Evolutionary conservation across 176 grass and related monocot species (phyloP), one percentile per base, ranked within the genome.

Genomic region (Carex littledalei): DNA sequence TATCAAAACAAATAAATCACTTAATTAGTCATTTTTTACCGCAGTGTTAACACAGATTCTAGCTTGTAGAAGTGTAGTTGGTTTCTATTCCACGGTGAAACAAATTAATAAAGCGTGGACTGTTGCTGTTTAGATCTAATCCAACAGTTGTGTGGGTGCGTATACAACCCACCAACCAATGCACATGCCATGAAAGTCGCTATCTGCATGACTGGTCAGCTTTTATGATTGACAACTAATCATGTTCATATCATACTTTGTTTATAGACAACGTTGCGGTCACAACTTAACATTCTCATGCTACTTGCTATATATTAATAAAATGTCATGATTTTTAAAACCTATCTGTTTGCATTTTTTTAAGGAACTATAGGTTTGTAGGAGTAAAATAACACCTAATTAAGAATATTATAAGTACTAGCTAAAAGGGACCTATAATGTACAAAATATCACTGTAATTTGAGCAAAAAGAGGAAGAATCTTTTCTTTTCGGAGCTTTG

Each of bases 341-440:
- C 61, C 13, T 67, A 68, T 83, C 81, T 32, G 20, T 81, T 68
- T 52, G 37, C 20, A 67, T 67, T 68, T 83, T 83, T 83, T 83
- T 83, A 67, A 67, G 14, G 12, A 52, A 54, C 12, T 11, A 63
- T 68, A 52, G 41, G 21, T 29, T 14, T 82, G 61, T 82, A 82
- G 79, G 58, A 63, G 58, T 26, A 14, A 63, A 61, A 21, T 82
- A 59, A 82, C 41, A 35, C 81, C 21, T 83, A 64, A 68, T 83
- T 83, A 66, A 66, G 15, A 68, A 83, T 68, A 53, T 47, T 18
- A 11, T 68, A 55, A 52, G 80, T 66, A 83, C 81, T 16, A 29
- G 39, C 81, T 83, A 67, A 68, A 83, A 67, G 39, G n/a, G 39
- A 68, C 81, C 81, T 83, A 81, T 13, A 83, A 50, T 83, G 59